A percentile compares a stretch with the other conserved stretches of the same genome.
phyloP scores from a whole-genome alignment of 805 yeast genomes.

The Myxozyma geophila region DNA sequence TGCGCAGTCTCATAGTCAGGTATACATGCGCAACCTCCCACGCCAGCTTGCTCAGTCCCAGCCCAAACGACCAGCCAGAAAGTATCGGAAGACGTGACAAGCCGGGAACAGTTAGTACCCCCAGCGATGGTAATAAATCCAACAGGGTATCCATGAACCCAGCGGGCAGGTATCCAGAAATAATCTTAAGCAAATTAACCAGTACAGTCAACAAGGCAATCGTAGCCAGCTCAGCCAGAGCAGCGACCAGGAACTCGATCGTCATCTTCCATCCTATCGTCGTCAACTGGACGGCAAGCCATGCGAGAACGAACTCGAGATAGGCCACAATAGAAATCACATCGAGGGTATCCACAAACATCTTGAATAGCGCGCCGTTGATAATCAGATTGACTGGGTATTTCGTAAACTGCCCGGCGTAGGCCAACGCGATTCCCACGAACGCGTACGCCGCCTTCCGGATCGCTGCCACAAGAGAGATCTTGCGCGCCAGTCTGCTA shows the following conservation, averaged over 20 bases:
- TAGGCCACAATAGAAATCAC: neutral
- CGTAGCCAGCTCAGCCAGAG: neutral
- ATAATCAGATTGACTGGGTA: constrained; percentile 1
- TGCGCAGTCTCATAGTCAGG: neutral
- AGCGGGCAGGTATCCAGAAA: neutral
- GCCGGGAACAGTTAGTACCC: neutral
- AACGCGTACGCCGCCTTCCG: neutral
- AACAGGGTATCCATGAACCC: neutral
- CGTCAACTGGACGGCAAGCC: neutral
- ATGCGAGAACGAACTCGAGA: neutral
- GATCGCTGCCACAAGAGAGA: neutral
- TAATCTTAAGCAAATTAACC: neutral
- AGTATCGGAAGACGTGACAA: neutral
- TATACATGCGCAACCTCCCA: neutral
- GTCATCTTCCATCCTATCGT: neutral
- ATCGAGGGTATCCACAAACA: neutral
- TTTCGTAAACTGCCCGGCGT: neutral
- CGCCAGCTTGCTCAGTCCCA: neutral
- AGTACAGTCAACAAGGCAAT: neutral
- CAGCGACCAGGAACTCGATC: neutral
- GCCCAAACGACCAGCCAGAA: neutral
- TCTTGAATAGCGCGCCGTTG: neutral
- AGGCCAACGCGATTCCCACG: neutral
- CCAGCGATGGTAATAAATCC: neutral
- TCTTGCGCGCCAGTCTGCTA: neutral